A percentile compares a stretch with the other conserved stretches of the same genome.
Conservation (phyloP, 371 early-diverging fungal genomes). For the Dichotomocladium elegans region DNA sequence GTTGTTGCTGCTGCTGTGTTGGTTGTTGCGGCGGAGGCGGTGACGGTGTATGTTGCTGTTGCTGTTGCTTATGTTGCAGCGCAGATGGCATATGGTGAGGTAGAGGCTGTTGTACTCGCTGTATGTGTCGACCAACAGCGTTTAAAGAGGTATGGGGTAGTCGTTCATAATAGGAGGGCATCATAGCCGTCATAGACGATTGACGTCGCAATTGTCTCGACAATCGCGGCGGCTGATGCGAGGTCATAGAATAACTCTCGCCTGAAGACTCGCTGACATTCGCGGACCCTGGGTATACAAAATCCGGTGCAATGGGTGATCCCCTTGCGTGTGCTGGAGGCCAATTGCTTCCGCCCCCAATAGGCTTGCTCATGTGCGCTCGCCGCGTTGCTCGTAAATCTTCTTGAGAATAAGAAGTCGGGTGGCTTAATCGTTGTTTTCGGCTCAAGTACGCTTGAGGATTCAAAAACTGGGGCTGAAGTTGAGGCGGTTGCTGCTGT, state of each 20-base stretch:
- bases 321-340: constrained; percentile 8
- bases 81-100: too few relatives aligned
- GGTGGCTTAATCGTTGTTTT: constrained; percentile 4
- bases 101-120: too few relatives aligned
- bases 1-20: constrained; percentile 1
- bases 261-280: too few relatives aligned
- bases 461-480: background rate
- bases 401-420: constrained; percentile 18
- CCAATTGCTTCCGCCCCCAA: constrained; percentile 10
- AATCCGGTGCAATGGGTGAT: constrained; percentile 1
- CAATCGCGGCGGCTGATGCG: constrained; percentile 1
- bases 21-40: background rate
- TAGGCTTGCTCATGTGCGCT: constrained; percentile 10
- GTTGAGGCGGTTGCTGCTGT: background rate
- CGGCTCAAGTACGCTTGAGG: constrained; percentile 3
- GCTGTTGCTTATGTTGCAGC: too few relatives aligned
- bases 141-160: too few relatives aligned
- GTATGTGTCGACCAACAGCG: too few relatives aligned
- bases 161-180: constrained; percentile 11
- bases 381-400: constrained; percentile 12
- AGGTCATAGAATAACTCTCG: background rate
- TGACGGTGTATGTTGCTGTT: too few relatives aligned
- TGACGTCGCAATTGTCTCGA: constrained; percentile 9
- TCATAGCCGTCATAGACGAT: constrained; percentile 16
- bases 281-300: background rate